Conservation (phyloP, 768 basidiomycete species). For the Mycena epipterygia region DNA sequence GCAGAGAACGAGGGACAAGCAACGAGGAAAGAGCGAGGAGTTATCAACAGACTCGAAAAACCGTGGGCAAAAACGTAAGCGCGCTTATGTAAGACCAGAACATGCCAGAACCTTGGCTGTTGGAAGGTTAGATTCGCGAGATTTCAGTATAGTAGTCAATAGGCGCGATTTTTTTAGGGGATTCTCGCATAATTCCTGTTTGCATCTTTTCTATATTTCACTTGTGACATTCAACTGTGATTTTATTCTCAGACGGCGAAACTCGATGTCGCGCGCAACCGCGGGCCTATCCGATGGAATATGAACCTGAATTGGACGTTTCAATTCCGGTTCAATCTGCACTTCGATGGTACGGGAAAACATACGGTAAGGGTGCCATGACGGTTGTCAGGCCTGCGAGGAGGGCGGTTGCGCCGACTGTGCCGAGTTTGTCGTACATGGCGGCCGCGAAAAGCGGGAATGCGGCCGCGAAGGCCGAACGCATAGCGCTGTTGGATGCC, state of each 20-base stretch:
- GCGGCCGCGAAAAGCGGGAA: slow-evolving; percentile 79
- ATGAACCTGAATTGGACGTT: slow-evolving; percentile 52
- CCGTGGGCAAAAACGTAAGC: too few species aligned
- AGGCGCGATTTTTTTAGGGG: too few species aligned
- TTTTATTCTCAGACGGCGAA: slow-evolving; percentile 47
- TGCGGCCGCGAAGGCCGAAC: slow-evolving; percentile 71
- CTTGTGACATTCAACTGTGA: too few species aligned
- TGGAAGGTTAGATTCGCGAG: too few species aligned
- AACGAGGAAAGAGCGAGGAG: too few species aligned
- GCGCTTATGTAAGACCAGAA: too few species aligned
- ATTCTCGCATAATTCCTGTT: too few species aligned
- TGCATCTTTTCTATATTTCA: too few species aligned
- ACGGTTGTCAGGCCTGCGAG: slow-evolving; percentile 73
- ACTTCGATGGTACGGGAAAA: slow-evolving; percentile 6
- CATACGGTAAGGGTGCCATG: slow-evolving; percentile 75
- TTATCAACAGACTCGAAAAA: too few species aligned
- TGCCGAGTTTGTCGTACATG: slow-evolving; percentile 76
- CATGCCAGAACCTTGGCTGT: too few species aligned
- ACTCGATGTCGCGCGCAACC: slow-evolving; percentile 57
- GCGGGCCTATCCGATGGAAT: slow-evolving; percentile 61
- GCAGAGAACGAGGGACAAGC: too few species aligned
- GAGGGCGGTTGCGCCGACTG: slow-evolving; percentile 81
- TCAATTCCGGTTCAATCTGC: background rate
- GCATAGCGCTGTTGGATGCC: slow-evolving; percentile 74
- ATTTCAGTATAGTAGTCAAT: too few species aligned